phyloP scores from a whole-genome alignment of 805 yeast genomes.

The Candida ortonii region DNA sequence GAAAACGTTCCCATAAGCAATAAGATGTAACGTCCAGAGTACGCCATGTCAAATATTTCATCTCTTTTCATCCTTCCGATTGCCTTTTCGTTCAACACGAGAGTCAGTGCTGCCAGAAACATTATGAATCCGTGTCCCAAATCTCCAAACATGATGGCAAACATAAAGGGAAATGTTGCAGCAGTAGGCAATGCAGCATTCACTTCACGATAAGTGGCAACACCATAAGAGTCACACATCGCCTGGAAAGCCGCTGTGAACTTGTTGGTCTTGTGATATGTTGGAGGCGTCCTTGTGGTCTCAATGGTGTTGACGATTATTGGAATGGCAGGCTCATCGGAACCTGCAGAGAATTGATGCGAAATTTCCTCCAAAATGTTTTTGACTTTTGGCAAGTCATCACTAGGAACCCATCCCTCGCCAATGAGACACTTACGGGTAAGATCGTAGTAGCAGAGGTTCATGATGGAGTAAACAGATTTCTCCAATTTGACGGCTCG shows the following conservation, averaged over 20 bases:
- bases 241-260: slow-evolving; percentile 90
- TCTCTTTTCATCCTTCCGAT: slow-evolving; percentile 72
- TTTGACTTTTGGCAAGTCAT: slow-evolving; percentile 48
- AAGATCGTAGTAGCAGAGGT: slow-evolving; percentile 65
- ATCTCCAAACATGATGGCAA: slow-evolving; percentile 99
- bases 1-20: slow-evolving; percentile 92
- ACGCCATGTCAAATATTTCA: slow-evolving; percentile 97
- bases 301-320: slow-evolving; percentile 51
- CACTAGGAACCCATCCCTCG: slow-evolving; percentile 72
- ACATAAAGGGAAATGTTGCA: slow-evolving; percentile 96
- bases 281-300: slow-evolving; percentile 89
- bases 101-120: slow-evolving; percentile 63
- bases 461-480: slow-evolving; percentile 55
- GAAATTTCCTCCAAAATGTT: slow-evolving; percentile 41
- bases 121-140: slow-evolving; percentile 91
- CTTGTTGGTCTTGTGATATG: slow-evolving; percentile 91
- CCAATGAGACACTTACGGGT: slow-evolving; percentile 64
- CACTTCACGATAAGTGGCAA: slow-evolving; percentile 89
- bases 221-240: slow-evolving; percentile 93
- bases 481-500: slow-evolving; percentile 51
- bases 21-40: slow-evolving; percentile 84
- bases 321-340: slow-evolving; percentile 30
- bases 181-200: slow-evolving; percentile 95
- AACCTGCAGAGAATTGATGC: slow-evolving; percentile 19
- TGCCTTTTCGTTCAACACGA: slow-evolving; percentile 72